Evolutionary conservation across 768 basidiomycete genomes (phyloP), one percentile per base, ranked within the genome.

Genomic region (Tylopilus intermedius): DNA sequence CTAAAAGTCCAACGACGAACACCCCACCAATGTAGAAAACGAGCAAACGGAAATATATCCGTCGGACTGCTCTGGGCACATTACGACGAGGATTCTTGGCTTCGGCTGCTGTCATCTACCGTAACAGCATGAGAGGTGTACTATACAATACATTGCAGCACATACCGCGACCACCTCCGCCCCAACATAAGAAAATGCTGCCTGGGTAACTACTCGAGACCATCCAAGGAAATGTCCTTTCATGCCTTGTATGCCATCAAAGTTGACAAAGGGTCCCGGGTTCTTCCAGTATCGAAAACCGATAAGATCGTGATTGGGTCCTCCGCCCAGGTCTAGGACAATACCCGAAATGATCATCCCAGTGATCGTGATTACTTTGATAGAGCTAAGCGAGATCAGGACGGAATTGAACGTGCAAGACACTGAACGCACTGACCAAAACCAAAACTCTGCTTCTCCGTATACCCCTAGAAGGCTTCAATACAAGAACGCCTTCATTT

Each of bases 121-220:
- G 35, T 5, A 14, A 15, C 35, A 37, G 35, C 2, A 6, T 21
- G 37, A 50, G 46, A 46, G 13, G 14, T 22, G 15, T 9, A 27
- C 38, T 33, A 14, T 47, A 10, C 35, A 30, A 38, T 51, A 18
- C 39, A 40, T 21, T 3, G 5, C 21, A 26, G 32, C 14, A 58
- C 64, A 39, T 52, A 72, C 68, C 39, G 72, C 73, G 35, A 73
- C 71, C 18, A 70, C 62, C 58, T 82, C 82, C 2, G 79, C 78
- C 29, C 81, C 82, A 47, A 77, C 74, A 62, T 74, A 80, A 13
- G 78, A 75, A 67, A 81, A 82, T 21, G 79, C 77, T 18, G 82
- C 82, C 56, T 80, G 77, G 27, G 72, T 73, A 56, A 80, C 72
- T 38, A 79, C 80, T 10, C 77, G 70, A 70, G 73, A 79, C 66